Percentiles rank a stretch among this genome's conserved stretches.
These are phyloP conservation scores for Saitozyma sp. DNA, from an alignment of 768 basidiomycete genomes.

Conservation along the genomic window DNA sequence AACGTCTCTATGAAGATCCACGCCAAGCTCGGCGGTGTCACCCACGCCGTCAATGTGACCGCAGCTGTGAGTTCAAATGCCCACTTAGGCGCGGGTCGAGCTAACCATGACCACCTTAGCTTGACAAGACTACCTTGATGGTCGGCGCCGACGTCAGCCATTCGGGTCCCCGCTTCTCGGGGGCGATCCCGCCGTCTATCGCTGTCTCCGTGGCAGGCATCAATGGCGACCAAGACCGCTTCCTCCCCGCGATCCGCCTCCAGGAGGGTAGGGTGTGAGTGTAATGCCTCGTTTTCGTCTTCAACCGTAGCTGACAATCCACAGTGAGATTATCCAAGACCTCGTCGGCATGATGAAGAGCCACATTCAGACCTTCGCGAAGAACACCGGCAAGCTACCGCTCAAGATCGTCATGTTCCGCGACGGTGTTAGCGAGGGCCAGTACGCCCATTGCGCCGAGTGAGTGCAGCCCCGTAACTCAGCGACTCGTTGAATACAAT, in stretches of 20 bases:
- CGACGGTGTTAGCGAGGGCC: conserved; percentile 51
- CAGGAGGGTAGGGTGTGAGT: conserved; percentile 49
- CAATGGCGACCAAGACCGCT: conserved; percentile 38
- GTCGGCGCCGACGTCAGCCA: conserved; percentile 45
- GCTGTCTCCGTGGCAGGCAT: conserved; percentile 37
- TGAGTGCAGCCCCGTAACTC: conserved; percentile 20
- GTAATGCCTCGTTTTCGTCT: background rate
- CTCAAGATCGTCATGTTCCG: conserved; percentile 51
- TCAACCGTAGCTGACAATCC: background rate
- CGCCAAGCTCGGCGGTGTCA: conserved; percentile 52
- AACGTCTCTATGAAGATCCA: conserved; percentile 52
- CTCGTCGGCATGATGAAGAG: conserved; percentile 40
- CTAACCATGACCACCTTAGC: conserved; percentile 18
- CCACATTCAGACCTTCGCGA: conserved; percentile 40
- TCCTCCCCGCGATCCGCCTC: conserved; percentile 37
- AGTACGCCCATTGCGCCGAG: conserved; percentile 48
- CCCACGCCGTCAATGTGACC: conserved; percentile 32
- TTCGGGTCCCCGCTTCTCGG: conserved; percentile 29
- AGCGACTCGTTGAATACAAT: too few species aligned
- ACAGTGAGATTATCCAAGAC: conserved; percentile 48
- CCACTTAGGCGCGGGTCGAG: conserved; percentile 5
- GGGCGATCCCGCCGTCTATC: conserved; percentile 37
- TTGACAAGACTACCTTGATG: conserved; percentile 42
- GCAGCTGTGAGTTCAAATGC: conserved; percentile 18
- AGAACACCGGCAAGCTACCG: conserved; percentile 38